These are phyloP conservation scores for Gnomoniopsis sp. DNA, from an alignment of 2,329 filamentous ascomycete species.

Conservation along the genomic window DNA sequence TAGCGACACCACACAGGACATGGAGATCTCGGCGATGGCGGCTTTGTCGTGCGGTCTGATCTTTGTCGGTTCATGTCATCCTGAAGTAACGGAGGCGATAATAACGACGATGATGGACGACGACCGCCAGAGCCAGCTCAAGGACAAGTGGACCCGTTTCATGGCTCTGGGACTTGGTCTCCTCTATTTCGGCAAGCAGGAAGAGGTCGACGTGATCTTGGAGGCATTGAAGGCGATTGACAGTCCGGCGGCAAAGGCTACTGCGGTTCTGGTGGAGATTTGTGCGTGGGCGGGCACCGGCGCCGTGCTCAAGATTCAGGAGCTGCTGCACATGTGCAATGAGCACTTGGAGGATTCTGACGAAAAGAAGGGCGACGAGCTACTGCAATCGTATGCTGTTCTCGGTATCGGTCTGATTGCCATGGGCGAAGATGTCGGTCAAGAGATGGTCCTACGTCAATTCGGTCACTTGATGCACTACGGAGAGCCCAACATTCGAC, in stretches of 20 bases:
- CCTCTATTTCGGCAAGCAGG: conserved; percentile 93
- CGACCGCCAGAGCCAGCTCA: conserved; percentile 83
- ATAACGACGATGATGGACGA: conserved; percentile 92
- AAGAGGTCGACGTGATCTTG: conserved; percentile 96
- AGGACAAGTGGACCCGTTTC: conserved; percentile 98
- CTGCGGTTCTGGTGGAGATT: conserved; percentile 88
- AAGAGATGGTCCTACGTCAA: conserved; percentile 97
- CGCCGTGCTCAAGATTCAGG: conserved; percentile 94
- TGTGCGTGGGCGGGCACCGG: conserved; percentile 98
- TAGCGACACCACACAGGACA: conserved; percentile 76
- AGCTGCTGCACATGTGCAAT: conserved; percentile 96
- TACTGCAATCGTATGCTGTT: conserved; percentile 94
- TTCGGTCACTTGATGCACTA: conserved; percentile 99
- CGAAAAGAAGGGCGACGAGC: conserved; percentile 91
- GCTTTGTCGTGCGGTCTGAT: conserved; percentile 86
- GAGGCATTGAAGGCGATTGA: conserved; percentile 97
- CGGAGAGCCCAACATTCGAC: conserved; percentile 93
- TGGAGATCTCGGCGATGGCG: conserved; percentile 96
- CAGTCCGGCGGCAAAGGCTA: conserved; percentile 95
- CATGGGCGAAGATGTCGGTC: conserved; percentile 97
- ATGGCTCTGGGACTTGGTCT: conserved; percentile 90
- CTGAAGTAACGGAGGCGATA: conserved; percentile 88
- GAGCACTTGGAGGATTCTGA: conserved; percentile 94
- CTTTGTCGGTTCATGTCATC: conserved; percentile 88
- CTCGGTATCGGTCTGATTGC: conserved; percentile 90